Evolutionary conservation across 2,329 filamentous ascomycete species (phyloP).

Genomic region (Pseudogymnoascus sp.): DNA sequence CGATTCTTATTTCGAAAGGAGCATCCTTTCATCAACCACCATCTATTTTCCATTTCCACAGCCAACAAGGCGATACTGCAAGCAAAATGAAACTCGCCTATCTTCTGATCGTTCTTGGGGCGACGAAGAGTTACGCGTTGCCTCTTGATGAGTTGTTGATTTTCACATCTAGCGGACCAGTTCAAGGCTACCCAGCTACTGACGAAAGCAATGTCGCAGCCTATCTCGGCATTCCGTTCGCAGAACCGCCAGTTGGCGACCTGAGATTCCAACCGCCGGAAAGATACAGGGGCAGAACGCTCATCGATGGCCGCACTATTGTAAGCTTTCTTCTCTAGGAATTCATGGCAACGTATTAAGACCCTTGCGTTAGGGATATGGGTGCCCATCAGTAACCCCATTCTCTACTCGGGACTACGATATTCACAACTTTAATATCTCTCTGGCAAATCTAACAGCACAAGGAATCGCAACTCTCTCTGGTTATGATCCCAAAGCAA

Average conservation of each 20-base stretch:
- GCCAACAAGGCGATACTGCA: neutral
- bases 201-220: constrained; percentile 19
- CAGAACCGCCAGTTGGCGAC: constrained; percentile 30
- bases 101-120: neutral
- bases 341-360: neutral
- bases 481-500: neutral
- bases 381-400: neutral
- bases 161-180: constrained; percentile 22
- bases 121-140: neutral
- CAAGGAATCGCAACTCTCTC: constrained; percentile 16
- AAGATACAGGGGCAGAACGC: constrained; percentile 16
- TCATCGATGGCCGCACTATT: constrained; percentile 20
- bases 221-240: constrained; percentile 34
- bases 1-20: too few relatives aligned
- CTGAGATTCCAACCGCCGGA: constrained; percentile 30
- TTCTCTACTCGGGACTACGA: neutral
- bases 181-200: constrained; percentile 22
- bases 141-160: neutral
- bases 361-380: neutral
- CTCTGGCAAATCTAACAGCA: constrained; percentile 19
- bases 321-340: constrained; percentile 18
- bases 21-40: neutral
- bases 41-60: neutral
- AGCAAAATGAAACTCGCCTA: neutral
- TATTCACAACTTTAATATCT: neutral